These are phyloP conservation scores for Pilatotrama ljubarskyi DNA, from an alignment of 768 basidiomycete genomes.

Conservation along the genomic window DNA sequence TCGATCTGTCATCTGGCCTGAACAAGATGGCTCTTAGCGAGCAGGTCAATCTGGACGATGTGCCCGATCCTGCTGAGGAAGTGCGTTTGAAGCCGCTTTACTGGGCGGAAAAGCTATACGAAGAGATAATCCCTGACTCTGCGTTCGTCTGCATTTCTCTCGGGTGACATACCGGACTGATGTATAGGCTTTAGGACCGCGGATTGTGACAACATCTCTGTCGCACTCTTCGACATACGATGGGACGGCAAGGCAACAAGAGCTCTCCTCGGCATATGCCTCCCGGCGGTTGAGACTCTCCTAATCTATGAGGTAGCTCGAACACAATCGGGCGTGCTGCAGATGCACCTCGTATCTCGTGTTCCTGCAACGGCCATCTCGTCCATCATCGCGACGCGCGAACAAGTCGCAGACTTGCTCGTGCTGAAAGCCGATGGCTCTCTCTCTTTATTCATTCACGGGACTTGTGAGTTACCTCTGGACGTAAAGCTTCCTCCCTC, in stretches of 20 bases:
- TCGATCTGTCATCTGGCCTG: neutral
- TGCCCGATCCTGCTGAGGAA: conserved; percentile 22
- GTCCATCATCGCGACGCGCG: conserved; percentile 63
- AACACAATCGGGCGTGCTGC: conserved; percentile 43
- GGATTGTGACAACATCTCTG: conserved; percentile 50
- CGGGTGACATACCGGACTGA: neutral
- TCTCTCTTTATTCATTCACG: conserved; percentile 64
- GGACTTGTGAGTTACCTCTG: conserved; percentile 40
- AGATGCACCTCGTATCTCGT: conserved; percentile 40
- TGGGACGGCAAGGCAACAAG: conserved; percentile 56
- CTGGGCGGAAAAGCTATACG: conserved; percentile 67
- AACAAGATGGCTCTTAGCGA: neutral
- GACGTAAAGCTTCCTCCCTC: neutral
- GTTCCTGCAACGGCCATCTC: conserved; percentile 52
- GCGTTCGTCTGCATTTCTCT: conserved; percentile 44
- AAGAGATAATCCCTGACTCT: conserved; percentile 44
- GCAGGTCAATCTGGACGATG: conserved; percentile 16
- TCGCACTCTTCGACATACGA: conserved; percentile 64
- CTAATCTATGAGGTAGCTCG: conserved; percentile 51
- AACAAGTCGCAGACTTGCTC: conserved; percentile 66
- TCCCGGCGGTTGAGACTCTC: conserved; percentile 47
- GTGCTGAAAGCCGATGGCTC: conserved; percentile 56
- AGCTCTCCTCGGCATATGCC: conserved; percentile 55
- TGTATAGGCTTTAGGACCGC: conserved; percentile 15
- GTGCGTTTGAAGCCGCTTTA: conserved; percentile 60